A percentile compares a stretch with the other conserved stretches of the same genome.
Conservation (phyloP, 2,329 filamentous ascomycete species). For the Ophiostoma piceae region DNA sequence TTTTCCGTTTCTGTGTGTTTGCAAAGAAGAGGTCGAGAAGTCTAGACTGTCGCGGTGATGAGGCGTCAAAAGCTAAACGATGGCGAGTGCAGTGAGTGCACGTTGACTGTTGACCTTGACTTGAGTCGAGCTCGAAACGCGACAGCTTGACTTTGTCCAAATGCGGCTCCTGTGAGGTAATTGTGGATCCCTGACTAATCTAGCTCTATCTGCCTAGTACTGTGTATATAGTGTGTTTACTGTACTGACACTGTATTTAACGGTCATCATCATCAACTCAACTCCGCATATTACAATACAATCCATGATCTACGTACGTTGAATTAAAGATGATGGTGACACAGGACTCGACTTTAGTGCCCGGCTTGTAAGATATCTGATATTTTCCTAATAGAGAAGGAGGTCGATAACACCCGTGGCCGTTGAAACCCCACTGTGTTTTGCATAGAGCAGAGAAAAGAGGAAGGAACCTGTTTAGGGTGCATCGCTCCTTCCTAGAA, state of each 20-base stretch:
- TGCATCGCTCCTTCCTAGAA: background rate
- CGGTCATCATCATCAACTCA: too few species aligned
- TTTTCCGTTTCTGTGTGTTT: too few species aligned
- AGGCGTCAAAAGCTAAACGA: background rate
- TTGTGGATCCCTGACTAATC: background rate
- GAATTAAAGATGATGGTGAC: background rate
- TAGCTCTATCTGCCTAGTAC: background rate
- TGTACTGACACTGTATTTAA: background rate
- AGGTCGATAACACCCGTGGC: background rate
- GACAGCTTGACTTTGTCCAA: background rate
- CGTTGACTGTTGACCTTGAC: background rate
- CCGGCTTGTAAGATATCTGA: too few species aligned
- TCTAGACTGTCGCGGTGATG: background rate
- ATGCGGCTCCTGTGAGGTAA: slow-evolving; percentile 11
- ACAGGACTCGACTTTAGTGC: background rate
- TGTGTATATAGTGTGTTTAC: background rate
- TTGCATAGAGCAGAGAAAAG: background rate
- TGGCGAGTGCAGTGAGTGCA: slow-evolving; percentile 6
- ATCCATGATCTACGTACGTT: too few species aligned
- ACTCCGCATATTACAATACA: too few species aligned
- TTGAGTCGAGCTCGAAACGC: too few species aligned
- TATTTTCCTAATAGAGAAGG: background rate
- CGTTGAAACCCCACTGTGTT: background rate
- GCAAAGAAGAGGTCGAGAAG: too few species aligned
- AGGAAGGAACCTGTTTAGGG: background rate